Conservation (phyloP, 2,329 filamentous ascomycete genomes). For the Zymoseptoria crescenta region DNA sequence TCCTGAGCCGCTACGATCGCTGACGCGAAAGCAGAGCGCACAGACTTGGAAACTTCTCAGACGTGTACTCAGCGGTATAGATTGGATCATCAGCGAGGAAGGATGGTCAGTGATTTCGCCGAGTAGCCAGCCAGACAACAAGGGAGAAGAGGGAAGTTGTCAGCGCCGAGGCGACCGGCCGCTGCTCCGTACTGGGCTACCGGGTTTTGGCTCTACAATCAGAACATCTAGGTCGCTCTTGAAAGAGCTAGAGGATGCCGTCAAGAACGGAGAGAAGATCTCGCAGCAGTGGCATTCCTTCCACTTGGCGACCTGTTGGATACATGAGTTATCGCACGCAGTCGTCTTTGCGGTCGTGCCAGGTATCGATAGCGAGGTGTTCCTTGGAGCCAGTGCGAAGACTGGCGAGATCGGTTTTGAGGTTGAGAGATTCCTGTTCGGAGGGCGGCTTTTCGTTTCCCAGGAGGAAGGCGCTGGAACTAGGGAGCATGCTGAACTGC, state of each 20-base stretch:
- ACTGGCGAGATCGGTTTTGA: background rate
- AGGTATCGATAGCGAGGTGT: background rate
- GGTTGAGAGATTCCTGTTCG: background rate
- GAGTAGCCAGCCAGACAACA: background rate
- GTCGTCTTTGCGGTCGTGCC: background rate
- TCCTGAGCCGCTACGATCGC: background rate
- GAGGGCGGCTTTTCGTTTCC: background rate
- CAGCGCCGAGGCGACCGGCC: background rate
- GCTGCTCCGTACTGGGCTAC: background rate
- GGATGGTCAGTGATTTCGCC: too few relatives aligned
- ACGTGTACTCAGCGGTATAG: background rate
- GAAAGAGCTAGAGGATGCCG: background rate
- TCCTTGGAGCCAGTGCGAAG: background rate
- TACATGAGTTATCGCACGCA: background rate
- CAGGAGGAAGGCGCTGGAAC: background rate
- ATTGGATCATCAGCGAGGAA: background rate
- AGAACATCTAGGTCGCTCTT: background rate
- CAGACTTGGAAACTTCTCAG: background rate
- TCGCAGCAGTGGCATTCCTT: background rate
- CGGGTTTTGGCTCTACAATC: background rate
- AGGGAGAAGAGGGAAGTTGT: background rate
- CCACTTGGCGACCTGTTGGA: background rate
- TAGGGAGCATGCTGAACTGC: background rate
- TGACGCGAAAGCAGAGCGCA: background rate
- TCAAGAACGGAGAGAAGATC: background rate